Conservation (phyloP, 2,329 filamentous ascomycete genomes). For the Stagonosporopsis rhizophila region DNA sequence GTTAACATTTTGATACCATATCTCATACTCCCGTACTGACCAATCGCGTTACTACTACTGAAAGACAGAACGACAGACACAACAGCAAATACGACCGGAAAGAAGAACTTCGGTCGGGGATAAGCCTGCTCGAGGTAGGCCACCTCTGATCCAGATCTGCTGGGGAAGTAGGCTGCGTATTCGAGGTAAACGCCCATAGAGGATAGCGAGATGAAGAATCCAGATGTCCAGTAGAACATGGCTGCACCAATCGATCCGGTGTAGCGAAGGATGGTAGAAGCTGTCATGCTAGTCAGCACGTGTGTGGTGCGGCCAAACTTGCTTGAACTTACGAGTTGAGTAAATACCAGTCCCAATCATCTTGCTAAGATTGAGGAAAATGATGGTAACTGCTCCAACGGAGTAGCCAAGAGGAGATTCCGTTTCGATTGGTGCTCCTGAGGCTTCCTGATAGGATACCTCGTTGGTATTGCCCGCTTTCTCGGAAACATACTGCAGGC, state of each 20-base stretch:
- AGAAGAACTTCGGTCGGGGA: constrained; percentile 68
- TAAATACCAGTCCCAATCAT: constrained; percentile 72
- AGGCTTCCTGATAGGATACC: constrained; percentile 65
- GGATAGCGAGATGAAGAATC: constrained; percentile 64
- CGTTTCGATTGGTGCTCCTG: constrained; percentile 67
- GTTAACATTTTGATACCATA: neutral
- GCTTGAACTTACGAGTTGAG: constrained; percentile 63
- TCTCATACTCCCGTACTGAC: constrained; percentile 29
- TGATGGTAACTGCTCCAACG: constrained; percentile 62
- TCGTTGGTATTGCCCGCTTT: constrained; percentile 59
- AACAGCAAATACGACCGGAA: constrained; percentile 70
- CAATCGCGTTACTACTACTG: constrained; percentile 69
- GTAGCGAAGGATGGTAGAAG: constrained; percentile 63
- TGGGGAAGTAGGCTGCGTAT: constrained; percentile 70
- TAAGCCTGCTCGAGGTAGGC: constrained; percentile 74
- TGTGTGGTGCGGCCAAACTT: no score
- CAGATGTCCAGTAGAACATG: constrained; percentile 70
- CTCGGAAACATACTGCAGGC: constrained; percentile 53
- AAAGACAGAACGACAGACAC: constrained; percentile 70
- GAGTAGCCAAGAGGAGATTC: constrained; percentile 66
- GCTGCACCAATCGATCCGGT: constrained; percentile 69
- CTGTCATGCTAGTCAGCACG: constrained; percentile 42
- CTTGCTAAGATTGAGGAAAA: constrained; percentile 67
- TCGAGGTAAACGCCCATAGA: constrained; percentile 69
- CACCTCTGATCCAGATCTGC: constrained; percentile 69